phyloP scores from a whole-genome alignment of 371 early-diverging fungal species.

The Nosema granulosis region DNA sequence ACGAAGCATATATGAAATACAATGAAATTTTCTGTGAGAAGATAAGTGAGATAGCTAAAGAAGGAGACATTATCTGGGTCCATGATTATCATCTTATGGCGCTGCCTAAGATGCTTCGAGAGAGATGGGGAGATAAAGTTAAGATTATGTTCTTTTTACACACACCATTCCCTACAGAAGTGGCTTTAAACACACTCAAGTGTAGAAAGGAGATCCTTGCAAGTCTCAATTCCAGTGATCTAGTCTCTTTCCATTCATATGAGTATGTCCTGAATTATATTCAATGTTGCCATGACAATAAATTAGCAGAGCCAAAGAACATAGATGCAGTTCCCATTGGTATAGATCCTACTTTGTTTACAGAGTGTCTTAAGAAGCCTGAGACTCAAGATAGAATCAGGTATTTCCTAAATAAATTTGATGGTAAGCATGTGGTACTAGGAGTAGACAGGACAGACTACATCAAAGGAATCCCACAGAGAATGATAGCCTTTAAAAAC shows the following conservation, averaged over 20 bases:
- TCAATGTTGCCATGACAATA: conserved; percentile 74
- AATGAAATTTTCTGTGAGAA: conserved; percentile 82
- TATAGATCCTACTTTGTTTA: conserved; percentile 89
- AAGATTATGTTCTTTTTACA: conserved; percentile 96
- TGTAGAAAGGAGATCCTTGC: conserved; percentile 81
- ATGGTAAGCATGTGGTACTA: conserved; percentile 81
- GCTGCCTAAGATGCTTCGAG: conserved; percentile 77
- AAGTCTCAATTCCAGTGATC: conserved; percentile 79
- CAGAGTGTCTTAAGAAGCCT: conserved; percentile 70
- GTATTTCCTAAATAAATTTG: conserved; percentile 75
- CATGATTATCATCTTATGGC: conserved; percentile 98
- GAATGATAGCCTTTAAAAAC: conserved; percentile 85
- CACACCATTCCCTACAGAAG: conserved; percentile 89
- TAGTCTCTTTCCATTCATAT: conserved; percentile 94
- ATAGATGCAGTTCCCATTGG: conserved; percentile 86
- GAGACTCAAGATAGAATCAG: conserved; percentile 73
- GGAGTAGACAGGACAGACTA: conserved; percentile 98
- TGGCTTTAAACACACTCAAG: conserved; percentile 83
- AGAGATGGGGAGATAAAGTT: conserved; percentile 70
- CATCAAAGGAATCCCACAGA: conserved; percentile 98
- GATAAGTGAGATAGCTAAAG: conserved; percentile 73
- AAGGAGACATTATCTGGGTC: conserved; percentile 94
- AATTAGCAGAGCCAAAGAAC: background rate
- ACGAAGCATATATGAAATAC: conserved; percentile 87
- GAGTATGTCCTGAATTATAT: conserved; percentile 96